Conservation (phyloP, 1,284 basidiomycete species). For the Apiotrichum akiyoshidainum region DNA sequence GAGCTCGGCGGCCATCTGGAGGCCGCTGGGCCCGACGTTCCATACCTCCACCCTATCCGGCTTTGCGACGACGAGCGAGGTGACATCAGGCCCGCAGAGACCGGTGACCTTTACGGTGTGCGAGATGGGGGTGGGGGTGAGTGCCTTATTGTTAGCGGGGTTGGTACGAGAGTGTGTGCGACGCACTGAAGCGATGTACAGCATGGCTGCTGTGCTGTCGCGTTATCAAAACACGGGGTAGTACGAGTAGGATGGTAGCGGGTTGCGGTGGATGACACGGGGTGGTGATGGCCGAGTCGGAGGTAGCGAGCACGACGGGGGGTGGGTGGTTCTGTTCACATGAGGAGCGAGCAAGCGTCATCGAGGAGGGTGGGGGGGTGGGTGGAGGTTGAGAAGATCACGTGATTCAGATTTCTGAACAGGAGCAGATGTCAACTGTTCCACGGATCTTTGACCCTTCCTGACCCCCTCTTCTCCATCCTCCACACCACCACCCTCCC, state of each 20-base stretch:
- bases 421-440: too few relatives aligned
- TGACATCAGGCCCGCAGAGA: slow-evolving; percentile 28
- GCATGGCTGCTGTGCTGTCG: slow-evolving; percentile 21
- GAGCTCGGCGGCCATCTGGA: slow-evolving; percentile 31
- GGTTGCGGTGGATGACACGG: not conserved
- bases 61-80: slow-evolving; percentile 44
- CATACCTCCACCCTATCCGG: slow-evolving; percentile 46
- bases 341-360: not conserved
- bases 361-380: too few relatives aligned
- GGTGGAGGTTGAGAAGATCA: not conserved
- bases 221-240: not conserved
- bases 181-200: slow-evolving; percentile 45
- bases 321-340: not conserved
- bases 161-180: not conserved
- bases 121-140: slow-evolving; percentile 48
- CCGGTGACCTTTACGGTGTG: slow-evolving; percentile 31
- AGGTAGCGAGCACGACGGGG: not conserved
- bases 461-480: not conserved
- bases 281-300: not conserved
- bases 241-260: too few relatives aligned
- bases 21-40: slow-evolving; percentile 36
- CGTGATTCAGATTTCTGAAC: not conserved
- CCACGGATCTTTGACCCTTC: not conserved
- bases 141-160: slow-evolving; percentile 37
- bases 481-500: too few relatives aligned